Conservation (phyloP, 306 rosid species). For the Castanospermum australe region DNA sequence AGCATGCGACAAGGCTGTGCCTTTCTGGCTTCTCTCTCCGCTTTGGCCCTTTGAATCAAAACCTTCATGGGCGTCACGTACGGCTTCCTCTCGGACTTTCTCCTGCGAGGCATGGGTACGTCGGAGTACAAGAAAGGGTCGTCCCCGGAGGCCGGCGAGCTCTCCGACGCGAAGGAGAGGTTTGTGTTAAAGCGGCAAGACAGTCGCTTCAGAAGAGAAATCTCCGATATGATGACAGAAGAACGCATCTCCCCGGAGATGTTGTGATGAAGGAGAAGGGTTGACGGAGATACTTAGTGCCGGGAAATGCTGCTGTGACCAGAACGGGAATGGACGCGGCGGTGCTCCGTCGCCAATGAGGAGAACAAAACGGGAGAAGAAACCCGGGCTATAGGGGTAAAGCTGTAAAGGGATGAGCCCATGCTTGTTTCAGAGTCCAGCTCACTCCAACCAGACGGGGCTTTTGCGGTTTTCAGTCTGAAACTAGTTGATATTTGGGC, state of each 20-base stretch:
- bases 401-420: not conserved
- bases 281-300: no score
- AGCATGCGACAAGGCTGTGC: conserved; percentile 62
- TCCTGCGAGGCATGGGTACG: conserved; percentile 51
- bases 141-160: not conserved
- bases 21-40: conserved; percentile 62
- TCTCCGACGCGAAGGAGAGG: conserved; percentile 33
- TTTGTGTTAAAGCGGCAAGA: conserved; percentile 14
- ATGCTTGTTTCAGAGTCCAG: no score
- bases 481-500: no score
- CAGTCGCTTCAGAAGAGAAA: conserved; percentile 27
- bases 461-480: no score
- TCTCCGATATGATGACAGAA: not conserved
- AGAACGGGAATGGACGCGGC: not conserved
- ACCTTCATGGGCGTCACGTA: conserved; percentile 76
- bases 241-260: conserved; percentile 36
- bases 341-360: not conserved
- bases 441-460: no score
- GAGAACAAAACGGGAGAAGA: no score
- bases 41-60: conserved; percentile 67
- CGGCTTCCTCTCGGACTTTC: conserved; percentile 66
- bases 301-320: not conserved
- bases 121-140: conserved; percentile 43
- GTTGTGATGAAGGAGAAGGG: no score
- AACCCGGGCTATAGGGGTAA: no score